phyloP scores from a whole-genome alignment of 2,329 filamentous ascomycete genomes.

The Penicillium nordicum region DNA sequence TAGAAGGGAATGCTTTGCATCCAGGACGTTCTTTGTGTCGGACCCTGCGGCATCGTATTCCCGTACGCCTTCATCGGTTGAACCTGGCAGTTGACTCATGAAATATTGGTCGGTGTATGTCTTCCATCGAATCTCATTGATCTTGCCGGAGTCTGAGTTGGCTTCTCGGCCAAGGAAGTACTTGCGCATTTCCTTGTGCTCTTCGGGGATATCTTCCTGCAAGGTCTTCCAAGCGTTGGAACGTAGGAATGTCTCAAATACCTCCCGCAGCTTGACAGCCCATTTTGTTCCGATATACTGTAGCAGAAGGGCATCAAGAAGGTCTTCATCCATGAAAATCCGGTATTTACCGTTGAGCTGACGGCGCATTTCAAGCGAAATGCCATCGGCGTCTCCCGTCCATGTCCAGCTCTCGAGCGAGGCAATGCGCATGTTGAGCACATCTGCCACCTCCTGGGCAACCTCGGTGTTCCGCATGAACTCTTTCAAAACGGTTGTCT shows the following conservation, averaged over 20 bases:
- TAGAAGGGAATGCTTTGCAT: conserved; percentile 56
- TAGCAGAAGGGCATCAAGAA: conserved; percentile 54
- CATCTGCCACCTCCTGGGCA: conserved; percentile 53
- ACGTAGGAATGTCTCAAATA: conserved; percentile 37
- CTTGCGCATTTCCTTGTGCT: conserved; percentile 42
- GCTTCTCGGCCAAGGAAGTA: conserved; percentile 41
- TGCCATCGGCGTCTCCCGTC: conserved; percentile 38
- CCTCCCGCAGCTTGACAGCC: conserved; percentile 47
- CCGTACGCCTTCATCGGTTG: conserved; percentile 37
- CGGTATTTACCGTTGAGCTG: conserved; percentile 58
- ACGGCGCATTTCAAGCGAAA: conserved; percentile 50
- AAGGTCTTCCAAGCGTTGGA: conserved; percentile 44
- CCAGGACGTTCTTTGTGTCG: conserved; percentile 43
- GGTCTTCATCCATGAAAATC: conserved; percentile 58
- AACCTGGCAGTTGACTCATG: conserved; percentile 53
- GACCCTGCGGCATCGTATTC: conserved; percentile 41
- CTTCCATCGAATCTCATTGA: conserved; percentile 34
- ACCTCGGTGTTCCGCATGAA: conserved; percentile 51
- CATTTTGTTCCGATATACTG: conserved; percentile 55
- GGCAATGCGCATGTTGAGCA: conserved; percentile 55
- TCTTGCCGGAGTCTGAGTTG: conserved; percentile 12
- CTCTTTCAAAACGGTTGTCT: conserved; percentile 50
- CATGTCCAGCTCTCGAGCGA: conserved; percentile 54
- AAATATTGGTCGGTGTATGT: conserved; percentile 51
- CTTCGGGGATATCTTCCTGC: conserved; percentile 32